phyloP scores from a whole-genome alignment of 495 filamentous ascomycete genomes.

The Penicillium dipodomyicola region DNA sequence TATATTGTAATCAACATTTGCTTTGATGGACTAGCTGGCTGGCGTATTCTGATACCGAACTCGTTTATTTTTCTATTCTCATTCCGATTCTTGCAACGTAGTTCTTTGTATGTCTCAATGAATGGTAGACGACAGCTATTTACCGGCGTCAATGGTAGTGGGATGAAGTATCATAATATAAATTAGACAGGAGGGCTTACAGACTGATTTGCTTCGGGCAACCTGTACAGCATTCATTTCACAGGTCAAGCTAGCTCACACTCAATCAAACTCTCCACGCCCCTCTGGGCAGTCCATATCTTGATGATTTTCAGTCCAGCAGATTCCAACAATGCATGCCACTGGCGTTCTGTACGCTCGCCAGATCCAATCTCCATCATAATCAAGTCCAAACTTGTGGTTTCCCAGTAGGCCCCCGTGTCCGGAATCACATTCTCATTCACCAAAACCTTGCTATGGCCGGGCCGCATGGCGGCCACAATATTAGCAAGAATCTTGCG shows the following conservation, averaged over 20 bases:
- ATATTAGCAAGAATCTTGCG: conserved; percentile 36
- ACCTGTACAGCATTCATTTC: neutral
- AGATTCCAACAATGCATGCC: conserved; percentile 32
- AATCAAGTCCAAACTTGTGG: conserved; percentile 36
- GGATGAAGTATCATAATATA: neutral
- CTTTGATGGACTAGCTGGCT: conserved; percentile 20
- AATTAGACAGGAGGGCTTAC: neutral
- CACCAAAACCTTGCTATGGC: conserved; percentile 45
- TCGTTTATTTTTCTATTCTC: conserved; percentile 3
- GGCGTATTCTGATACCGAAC: conserved; percentile 26
- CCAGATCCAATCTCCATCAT: conserved; percentile 38
- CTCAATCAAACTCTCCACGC: conserved; percentile 42
- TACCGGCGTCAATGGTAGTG: neutral
- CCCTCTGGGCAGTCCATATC: conserved; percentile 34
- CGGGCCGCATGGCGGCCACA: conserved; percentile 36
- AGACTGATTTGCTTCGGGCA: neutral
- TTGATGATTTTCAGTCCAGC: conserved; percentile 38
- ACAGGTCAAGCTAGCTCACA: conserved; percentile 25
- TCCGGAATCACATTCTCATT: conserved; percentile 46
- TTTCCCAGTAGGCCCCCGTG: conserved; percentile 37
- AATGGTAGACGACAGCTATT: neutral
- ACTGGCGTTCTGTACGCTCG: conserved; percentile 38
- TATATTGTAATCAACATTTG: conserved; percentile 19
- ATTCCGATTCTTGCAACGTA: neutral
- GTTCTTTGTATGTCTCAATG: neutral